phyloP scores from a whole-genome alignment of 257 asterid genomes.

The Solanum tacnaense region DNA sequence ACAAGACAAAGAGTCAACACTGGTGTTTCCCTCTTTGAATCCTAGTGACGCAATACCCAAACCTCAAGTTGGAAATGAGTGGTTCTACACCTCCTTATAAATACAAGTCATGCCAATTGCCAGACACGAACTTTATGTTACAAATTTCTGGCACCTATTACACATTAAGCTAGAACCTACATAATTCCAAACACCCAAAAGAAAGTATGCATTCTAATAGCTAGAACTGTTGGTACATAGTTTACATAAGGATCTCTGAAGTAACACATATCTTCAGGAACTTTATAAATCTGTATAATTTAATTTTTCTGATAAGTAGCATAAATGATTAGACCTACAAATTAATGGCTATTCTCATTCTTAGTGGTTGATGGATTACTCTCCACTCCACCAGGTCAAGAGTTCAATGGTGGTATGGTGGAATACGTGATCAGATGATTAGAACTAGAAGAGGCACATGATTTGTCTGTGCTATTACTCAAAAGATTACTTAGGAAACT shows the following conservation, averaged over 20 bases:
- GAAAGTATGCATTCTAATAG: neutral
- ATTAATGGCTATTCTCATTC: neutral
- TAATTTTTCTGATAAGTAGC: neutral
- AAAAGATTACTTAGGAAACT: neutral
- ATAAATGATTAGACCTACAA: neutral
- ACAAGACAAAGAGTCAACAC: neutral
- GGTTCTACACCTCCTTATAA: neutral
- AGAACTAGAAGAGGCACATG: neutral
- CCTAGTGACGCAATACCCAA: neutral
- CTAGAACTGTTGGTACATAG: neutral
- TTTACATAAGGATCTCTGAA: neutral
- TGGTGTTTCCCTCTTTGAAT: neutral
- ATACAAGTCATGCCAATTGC: neutral
- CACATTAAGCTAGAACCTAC: neutral
- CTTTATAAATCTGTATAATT: neutral
- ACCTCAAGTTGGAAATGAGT: neutral
- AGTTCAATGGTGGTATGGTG: neutral
- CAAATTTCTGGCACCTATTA: neutral
- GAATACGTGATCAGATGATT: neutral
- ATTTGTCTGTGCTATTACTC: neutral
- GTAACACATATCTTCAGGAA: neutral
- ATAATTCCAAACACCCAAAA: neutral
- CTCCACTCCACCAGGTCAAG: neutral
- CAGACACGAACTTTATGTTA: neutral
- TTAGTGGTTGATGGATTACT: neutral